Base-by-base conservation (phyloP, 1,284 basidiomycete species). In the Cryptococcus maquisensis region DNA sequence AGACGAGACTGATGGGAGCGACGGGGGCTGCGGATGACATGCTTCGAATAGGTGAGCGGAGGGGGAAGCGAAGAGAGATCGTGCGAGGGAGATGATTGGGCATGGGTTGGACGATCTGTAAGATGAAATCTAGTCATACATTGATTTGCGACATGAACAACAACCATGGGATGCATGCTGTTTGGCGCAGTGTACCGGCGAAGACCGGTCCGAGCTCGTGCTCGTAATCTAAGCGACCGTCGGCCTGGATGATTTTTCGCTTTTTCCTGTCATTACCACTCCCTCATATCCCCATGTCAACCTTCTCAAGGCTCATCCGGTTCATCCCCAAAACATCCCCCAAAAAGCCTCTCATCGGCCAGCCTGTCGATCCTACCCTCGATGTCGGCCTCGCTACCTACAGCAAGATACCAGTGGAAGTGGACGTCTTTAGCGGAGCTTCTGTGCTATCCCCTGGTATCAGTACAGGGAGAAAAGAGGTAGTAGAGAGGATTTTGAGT, bases 331-430 rank as follows among this genome's bases (percentile, higher is more conserved):
- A 35, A 23, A 44, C 50, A 3, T 48, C 52, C 5, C 46, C 55
- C 6, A 28, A 52, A 3, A 47, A 50, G 12, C 50, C 60, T 9
- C 39, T 66, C 21, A 64, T 66, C n/a, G 65, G 65, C 35, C 61
- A 66, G 49, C 65, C 65, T 12, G 62, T 70, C 42, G 71, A 77
- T 53, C 28, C 59, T 0, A 13, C 49, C 0, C 56, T 74, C 18
- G 78, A 79, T 54, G 71, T 79, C 38, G 78, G 78, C 26, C 56
- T 70, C 4, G 76, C 77, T 8, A 56, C 65, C 0, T 71, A 66
- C 52, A 47, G 56, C 3, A 57, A 54, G 15, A 24, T 63, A 49
- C 46, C 52, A 20, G 59, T 73, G 53, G 66, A 73, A 55, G 69
- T 72, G 39, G 57, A 66, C 28, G 68, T 73, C 15, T 71, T 65